Base-by-base conservation (phyloP, 139 green algal genomes). In the Chlorella sorokiniana region DNA sequence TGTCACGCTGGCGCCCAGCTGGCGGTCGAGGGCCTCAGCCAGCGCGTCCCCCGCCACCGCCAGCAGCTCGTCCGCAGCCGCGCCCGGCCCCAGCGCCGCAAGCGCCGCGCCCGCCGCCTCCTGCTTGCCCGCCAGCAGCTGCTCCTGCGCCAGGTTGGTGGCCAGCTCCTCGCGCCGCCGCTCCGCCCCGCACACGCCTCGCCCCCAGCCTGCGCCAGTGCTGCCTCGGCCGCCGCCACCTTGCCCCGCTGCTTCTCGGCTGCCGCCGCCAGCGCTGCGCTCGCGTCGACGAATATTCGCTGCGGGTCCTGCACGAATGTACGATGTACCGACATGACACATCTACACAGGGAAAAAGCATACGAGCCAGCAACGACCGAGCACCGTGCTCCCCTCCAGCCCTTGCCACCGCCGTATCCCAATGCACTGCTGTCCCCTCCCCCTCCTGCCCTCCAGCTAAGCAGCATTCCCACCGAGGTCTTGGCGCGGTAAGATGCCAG, bases 21-120 rank as follows among this genome's bases (percentile, higher is more conserved):
- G 69, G 40, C 69, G 77, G 76, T 99, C 97, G 79, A 99, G 88
- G 56, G 61, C 38, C 71, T 93, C 91, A 7, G 93, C 91, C 59
- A 99, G 62, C 37, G 87, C 91, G 78, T 99, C 96, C 0, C 87
- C 87, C 27, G 70, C 87, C 42, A 92, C 64, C 2, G 52, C 61
- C 52, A 98, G 61, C 63, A 96, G 54, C 25, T 27, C n/a, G 22
- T 22, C 63, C 4, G n/a, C 59, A 10, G 62, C 82, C 22, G 83
- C 51, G 25, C 69, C 52, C 40, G 44, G 31, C 79, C 59, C 77
- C 63, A 84, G 69, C 29, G 56, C 69, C 25, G 85, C 81, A 68
- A 85, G 44, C n/a, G 84, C 86, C 51, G 65, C 81, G 44, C 84
- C 56, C 8, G 81, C 83, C 23, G 63, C 76, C 52, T 52, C 16